These are phyloP conservation scores for Colletotrichum horii DNA, from an alignment of 2,329 filamentous ascomycete species.

Conservation along the genomic window DNA sequence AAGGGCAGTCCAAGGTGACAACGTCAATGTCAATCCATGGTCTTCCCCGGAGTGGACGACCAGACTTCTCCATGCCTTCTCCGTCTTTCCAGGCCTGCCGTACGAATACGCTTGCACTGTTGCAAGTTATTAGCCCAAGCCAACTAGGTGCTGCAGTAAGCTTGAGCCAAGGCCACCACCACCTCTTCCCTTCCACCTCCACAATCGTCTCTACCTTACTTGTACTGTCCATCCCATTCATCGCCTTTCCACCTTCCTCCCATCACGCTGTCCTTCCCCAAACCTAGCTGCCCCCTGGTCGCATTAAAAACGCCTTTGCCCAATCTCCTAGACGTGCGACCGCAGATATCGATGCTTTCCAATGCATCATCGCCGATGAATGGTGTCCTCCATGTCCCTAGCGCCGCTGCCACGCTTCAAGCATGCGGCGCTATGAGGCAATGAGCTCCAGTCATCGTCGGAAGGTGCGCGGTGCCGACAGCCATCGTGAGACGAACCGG, in stretches of 20 bases:
- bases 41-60: not conserved
- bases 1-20: not conserved
- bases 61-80: not conserved
- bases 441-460: conserved; percentile 17
- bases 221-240: not conserved
- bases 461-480: conserved; percentile 8
- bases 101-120: not conserved
- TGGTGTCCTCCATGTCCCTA: not conserved
- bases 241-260: not conserved
- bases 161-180: not conserved
- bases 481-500: conserved; percentile 12
- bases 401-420: conserved; percentile 14
- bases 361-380: conserved; percentile 17
- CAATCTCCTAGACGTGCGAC: conserved; percentile 2
- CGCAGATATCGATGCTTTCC: not conserved
- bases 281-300: not conserved
- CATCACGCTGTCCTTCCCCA: not conserved
- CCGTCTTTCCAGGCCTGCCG: not conserved
- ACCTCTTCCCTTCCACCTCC: not conserved
- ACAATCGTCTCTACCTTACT: not conserved
- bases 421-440: conserved; percentile 10
- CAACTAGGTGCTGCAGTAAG: not conserved
- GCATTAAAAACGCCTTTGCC: not conserved
- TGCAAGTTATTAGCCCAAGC: not conserved
- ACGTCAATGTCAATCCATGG: conserved; percentile 10